Evolutionary conservation across 768 basidiomycete species (phyloP), one percentile per base, ranked within the genome.

Genomic region (Tulasnella sp.): DNA sequence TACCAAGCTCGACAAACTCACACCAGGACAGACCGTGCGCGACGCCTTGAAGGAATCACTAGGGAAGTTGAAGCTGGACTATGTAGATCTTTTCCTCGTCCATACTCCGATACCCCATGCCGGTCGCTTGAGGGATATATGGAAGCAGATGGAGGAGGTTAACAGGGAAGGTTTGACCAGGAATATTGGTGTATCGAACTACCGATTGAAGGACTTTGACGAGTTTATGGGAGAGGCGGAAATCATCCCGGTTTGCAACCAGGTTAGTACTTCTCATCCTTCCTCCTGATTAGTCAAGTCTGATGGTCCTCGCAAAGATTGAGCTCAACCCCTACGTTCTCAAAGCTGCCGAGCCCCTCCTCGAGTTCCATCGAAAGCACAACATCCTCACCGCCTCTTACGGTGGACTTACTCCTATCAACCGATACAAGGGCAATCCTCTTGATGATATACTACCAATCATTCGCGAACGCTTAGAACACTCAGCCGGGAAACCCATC

Each of bases 121-220:
- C 14, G 60, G 60, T 15, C 56, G 63, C n/a, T 19, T 65, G 21
- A 62, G 57, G 25, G 63, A 65, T 15, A 58, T 62, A 31, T 69
- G 68, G 68, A 61, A 64, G 43, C 59, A 57, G 32, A 64, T 70
- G 63, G 67, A 68, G 51, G 60, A 62, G 9, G 49, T 68, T 50
- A 59, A 64, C 42, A 49, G 59, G 27, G 59, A 65, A n/a, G 71
- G 71, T 1, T 53, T 63, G 31, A 62, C 66, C 35, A 68, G 65
- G 53, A 66, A 65, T 12, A 71, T 74, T 59, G 72, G 73, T 2
- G 68, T 74, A 1, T 67, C 66, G 27, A 74, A 73, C 64, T 72
- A 66, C 55, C 63, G 68, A 2, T 45, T 69, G 23, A 63, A 63
- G 21, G 68, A 74, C 60, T 52, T 72, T 25, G 59, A 68, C 32